A percentile compares a stretch with the other conserved stretches of the same genome.
Conservation (phyloP, 352 stramenopile genomes). For the Pythium rhizo-oryzae region DNA sequence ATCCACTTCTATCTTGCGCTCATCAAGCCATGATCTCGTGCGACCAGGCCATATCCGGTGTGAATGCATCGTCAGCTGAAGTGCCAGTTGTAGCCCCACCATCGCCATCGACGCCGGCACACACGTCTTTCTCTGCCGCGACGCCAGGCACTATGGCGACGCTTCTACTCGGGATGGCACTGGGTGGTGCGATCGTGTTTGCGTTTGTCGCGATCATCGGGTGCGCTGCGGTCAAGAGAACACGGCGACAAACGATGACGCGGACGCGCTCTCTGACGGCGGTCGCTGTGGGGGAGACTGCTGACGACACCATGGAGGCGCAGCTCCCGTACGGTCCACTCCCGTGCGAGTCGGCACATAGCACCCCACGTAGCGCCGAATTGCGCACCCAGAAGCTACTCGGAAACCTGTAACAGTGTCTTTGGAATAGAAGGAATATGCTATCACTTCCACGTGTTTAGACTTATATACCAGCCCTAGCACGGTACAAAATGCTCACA, state of each 20-base stretch:
- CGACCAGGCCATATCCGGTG: neutral
- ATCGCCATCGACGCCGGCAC: neutral
- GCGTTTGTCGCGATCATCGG: neutral
- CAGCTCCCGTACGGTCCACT: constrained; percentile 1
- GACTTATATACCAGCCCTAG: no score
- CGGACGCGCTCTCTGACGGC: neutral
- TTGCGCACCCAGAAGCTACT: neutral
- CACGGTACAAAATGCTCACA: no score
- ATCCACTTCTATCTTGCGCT: no score
- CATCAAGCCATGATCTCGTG: neutral
- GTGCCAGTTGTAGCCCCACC: neutral
- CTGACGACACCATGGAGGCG: constrained; percentile 10
- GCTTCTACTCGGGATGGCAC: constrained; percentile 10
- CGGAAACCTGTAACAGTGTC: neutral
- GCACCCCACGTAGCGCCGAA: neutral
- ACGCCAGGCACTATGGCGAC: constrained; percentile 1
- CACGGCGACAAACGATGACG: neutral
- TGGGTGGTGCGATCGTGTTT: constrained; percentile 3
- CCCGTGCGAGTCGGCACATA: neutral
- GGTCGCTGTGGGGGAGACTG: neutral
- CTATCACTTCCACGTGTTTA: no score
- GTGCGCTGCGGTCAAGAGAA: neutral
- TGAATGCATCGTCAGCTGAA: neutral
- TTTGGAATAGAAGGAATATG: no score
- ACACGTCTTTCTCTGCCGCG: neutral